A percentile compares a stretch with the other conserved stretches of the same genome.
phyloP scores from a whole-genome alignment of 306 rosid genomes.

The Acacia confusa region DNA sequence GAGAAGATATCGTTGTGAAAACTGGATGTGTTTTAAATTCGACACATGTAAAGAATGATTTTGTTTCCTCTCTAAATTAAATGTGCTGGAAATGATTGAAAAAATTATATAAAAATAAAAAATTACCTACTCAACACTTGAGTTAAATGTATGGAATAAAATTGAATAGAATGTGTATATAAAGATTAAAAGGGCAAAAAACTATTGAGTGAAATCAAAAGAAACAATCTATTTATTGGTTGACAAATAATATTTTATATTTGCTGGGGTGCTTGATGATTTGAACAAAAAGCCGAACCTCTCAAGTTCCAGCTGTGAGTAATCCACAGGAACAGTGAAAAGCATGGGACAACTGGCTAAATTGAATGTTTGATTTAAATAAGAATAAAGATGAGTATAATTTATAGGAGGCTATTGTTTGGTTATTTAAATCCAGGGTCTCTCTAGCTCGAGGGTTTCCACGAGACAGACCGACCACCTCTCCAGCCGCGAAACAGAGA shows the following conservation, averaged over 20 bases:
- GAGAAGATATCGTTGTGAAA: background rate
- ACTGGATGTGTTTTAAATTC: background rate
- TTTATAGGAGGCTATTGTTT: background rate
- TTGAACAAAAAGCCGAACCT: background rate
- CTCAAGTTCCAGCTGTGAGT: background rate
- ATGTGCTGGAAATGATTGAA: background rate
- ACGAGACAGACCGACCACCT: background rate
- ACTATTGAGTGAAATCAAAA: background rate
- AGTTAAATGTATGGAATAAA: too few relatives aligned
- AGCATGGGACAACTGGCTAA: background rate
- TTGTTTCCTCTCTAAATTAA: background rate
- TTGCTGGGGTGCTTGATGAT: background rate
- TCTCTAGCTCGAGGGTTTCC: background rate
- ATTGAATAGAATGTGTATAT: background rate
- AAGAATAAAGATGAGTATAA: background rate
- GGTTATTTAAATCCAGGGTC: background rate
- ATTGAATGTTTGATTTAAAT: background rate
- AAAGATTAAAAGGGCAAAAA: background rate
- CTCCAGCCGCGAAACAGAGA: slow-evolving; percentile 12
- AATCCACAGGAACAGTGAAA: background rate
- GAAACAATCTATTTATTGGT: background rate
- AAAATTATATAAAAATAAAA: background rate
- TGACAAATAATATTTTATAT: background rate
- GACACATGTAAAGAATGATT: background rate
- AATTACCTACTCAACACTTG: background rate